Percentiles rank a stretch among this genome's conserved stretches.
Conservation (phyloP, 108 stramenopile species). For the Cyclotella baltica region DNA sequence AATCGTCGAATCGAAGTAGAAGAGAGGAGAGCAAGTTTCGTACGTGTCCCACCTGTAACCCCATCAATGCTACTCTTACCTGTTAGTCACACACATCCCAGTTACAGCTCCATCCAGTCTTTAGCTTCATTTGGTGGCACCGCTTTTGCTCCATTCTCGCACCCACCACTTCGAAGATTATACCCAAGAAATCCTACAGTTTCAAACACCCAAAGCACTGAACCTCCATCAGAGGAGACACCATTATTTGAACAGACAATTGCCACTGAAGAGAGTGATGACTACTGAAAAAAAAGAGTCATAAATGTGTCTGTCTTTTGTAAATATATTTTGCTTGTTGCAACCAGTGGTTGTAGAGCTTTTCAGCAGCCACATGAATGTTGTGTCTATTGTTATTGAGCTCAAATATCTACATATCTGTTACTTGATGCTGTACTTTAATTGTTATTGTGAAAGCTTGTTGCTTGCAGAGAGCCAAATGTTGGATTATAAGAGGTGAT, state of each 20-base stretch:
- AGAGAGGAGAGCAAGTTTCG: slow-evolving; percentile 13
- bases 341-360: too few species aligned
- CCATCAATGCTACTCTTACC: slow-evolving; percentile 28
- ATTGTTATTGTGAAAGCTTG: too few species aligned
- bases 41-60: slow-evolving; percentile 14
- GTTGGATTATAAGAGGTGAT: too few species aligned
- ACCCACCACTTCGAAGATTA: slow-evolving; percentile 8
- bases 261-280: slow-evolving; percentile 5
- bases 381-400: too few species aligned
- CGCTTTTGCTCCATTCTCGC: slow-evolving; percentile 12
- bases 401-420: too few species aligned
- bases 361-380: too few species aligned
- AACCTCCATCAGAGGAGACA: slow-evolving; percentile 3
- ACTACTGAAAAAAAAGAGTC: too few species aligned
- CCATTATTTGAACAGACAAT: slow-evolving; percentile 7
- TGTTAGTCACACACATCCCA: slow-evolving; percentile 18
- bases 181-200: not conserved
- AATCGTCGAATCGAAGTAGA: not conserved
- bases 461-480: too few species aligned
- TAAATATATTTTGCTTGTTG: too few species aligned
- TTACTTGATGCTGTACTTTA: too few species aligned
- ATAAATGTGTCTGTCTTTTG: too few species aligned
- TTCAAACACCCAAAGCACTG: not conserved
- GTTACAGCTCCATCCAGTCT: slow-evolving; percentile 21
- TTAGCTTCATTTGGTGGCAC: not conserved